Base-by-base conservation (phyloP, 169 alveolate genomes). In the Eimeria tenella region DNA sequence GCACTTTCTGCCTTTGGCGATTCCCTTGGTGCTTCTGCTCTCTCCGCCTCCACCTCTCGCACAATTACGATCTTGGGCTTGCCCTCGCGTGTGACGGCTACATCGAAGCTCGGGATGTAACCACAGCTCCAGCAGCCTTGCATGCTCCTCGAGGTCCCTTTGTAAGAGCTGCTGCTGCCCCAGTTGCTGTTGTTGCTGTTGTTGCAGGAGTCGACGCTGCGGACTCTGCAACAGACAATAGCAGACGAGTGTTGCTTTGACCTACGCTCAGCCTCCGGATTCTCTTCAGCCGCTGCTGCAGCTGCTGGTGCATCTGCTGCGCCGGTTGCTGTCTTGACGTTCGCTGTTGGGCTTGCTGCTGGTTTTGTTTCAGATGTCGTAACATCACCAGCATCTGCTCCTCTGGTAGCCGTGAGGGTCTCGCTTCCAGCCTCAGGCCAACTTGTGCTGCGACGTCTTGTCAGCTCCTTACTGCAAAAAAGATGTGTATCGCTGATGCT, bases 91-190 rank as follows among this genome's bases (percentile, higher is more conserved):
- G 89, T 81, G 25, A 58, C 89, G 7, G 89, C 89, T 2, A 81
- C 73, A 25, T 81, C 89, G 56, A 81, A 81, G 73, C 89, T 81
- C 58, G 89, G 74, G 50, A 25, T 81, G 89, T 58, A 81, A 23
- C 58, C 21, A 55, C 89, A 81, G 9, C 63, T 81, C 42, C 89
- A 56, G 13, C 52, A 23, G 89, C 89, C 13, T 50, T n/a, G 73
- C 3, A 52, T 25, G 53, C 17, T 53, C 23, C 89, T 10, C n/a
- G 89, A 21, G 1, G 1, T 81, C 4, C 4, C 23, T 9, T 13
- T 55, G 53, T 65, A 58, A 25, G 56, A 81, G 70, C 52, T 55
- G 21, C 86, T 50, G 88, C 89, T 56, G 0, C 42, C 42, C 42
- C 42, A 31, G 89, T 31, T 81, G 74, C 25, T 55, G 89, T 65